These are phyloP conservation scores for Meripilus lineatus DNA, from an alignment of 1,284 basidiomycete genomes.

Conservation along the genomic window DNA sequence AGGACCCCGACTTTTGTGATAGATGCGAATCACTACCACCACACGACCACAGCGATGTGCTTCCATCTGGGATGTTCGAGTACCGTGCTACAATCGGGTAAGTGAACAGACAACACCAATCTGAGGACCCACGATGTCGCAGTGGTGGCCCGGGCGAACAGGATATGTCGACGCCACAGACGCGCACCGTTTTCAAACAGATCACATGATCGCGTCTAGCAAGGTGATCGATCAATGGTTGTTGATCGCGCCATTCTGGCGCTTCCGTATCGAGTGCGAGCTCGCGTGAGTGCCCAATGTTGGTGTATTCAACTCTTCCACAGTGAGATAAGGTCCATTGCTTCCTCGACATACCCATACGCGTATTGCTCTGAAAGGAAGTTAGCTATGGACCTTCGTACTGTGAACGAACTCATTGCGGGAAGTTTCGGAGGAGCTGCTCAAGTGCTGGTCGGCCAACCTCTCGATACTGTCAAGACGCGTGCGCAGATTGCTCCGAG, in stretches of 20 bases:
- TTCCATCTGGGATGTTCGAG: too few relatives aligned
- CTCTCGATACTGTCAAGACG: conserved; percentile 85
- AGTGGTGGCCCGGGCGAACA: too few relatives aligned
- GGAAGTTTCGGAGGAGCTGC: conserved; percentile 77
- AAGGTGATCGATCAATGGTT: not conserved
- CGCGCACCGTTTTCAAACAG: not conserved
- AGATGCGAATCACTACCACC: too few relatives aligned
- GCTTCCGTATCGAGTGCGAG: not conserved
- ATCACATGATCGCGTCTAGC: not conserved
- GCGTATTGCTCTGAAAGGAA: not conserved
- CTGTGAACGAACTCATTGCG: conserved; percentile 70
- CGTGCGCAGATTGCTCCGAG: conserved; percentile 76
- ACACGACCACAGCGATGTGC: too few relatives aligned
- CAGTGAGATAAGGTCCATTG: not conserved
- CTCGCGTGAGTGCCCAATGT: not conserved
- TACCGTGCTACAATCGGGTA: too few relatives aligned
- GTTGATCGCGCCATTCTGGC: not conserved
- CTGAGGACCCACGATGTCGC: too few relatives aligned
- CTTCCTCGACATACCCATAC: not conserved
- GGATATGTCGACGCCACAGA: too few relatives aligned
- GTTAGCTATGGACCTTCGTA: conserved; percentile 32
- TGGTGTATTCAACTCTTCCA: not conserved
- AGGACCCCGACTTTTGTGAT: too few relatives aligned
- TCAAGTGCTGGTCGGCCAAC: conserved; percentile 84
- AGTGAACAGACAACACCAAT: too few relatives aligned